Percentiles rank a stretch among this genome's conserved stretches.
These are phyloP conservation scores for Brasilioporus rufonigricans DNA, from an alignment of 768 basidiomycete species.

Conservation along the genomic window DNA sequence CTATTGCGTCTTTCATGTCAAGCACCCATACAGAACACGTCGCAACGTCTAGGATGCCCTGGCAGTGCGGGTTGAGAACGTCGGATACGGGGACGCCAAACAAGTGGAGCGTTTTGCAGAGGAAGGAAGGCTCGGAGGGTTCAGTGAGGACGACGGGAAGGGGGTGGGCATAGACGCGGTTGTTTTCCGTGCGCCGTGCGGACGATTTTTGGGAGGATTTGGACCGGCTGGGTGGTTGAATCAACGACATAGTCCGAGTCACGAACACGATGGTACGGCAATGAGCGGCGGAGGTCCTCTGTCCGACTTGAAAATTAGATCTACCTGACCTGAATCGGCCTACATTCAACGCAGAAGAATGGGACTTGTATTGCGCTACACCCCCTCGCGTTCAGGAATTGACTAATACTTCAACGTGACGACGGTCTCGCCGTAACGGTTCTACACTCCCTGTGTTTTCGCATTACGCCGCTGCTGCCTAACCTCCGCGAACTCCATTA, in stretches of 20 bases:
- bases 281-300: too few species aligned
- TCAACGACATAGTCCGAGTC: slow-evolving; percentile 47
- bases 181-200: slow-evolving; percentile 58
- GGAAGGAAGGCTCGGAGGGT: slow-evolving; percentile 38
- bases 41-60: slow-evolving; percentile 70
- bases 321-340: too few species aligned
- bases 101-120: slow-evolving; percentile 47
- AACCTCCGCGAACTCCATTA: too few species aligned
- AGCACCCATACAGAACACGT: slow-evolving; percentile 91
- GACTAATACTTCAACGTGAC: too few species aligned
- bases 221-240: slow-evolving; percentile 39
- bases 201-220: slow-evolving; percentile 48
- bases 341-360: too few species aligned
- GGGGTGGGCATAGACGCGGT: slow-evolving; percentile 65
- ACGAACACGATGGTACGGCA: background rate
- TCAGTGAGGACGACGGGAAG: slow-evolving; percentile 58
- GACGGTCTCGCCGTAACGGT: background rate
- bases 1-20: slow-evolving; percentile 55
- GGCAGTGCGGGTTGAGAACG: slow-evolving; percentile 68
- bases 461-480: too few species aligned
- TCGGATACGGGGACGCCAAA: slow-evolving; percentile 59
- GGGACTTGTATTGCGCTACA: too few species aligned
- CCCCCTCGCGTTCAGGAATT: too few species aligned
- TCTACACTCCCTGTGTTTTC: background rate
- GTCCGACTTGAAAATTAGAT: too few species aligned